phyloP scores from a whole-genome alignment of 768 basidiomycete genomes.

The Podaxis sp. region DNA sequence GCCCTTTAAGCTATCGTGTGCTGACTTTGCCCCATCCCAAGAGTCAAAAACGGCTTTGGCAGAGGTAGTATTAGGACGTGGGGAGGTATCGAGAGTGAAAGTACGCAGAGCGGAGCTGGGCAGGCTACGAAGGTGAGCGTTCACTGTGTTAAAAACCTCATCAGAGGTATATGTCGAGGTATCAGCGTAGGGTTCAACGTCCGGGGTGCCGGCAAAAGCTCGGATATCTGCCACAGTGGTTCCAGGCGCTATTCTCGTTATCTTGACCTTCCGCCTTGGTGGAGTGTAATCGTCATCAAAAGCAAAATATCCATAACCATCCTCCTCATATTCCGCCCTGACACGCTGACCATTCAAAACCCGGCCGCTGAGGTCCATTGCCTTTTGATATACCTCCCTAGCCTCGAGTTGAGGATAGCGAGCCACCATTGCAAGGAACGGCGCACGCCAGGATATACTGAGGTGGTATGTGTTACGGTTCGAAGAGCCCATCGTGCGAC shows the following conservation, averaged over 20 bases:
- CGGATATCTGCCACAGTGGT: not conserved
- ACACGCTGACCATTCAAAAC: conserved; percentile 39
- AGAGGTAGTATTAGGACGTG: conserved; percentile 3
- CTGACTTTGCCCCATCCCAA: conserved; percentile 43
- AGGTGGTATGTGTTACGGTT: conserved; percentile 32
- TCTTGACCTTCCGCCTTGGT: not conserved
- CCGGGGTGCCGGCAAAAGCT: not conserved
- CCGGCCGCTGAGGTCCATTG: conserved; percentile 29
- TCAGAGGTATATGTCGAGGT: not conserved
- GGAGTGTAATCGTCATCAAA: not conserved
- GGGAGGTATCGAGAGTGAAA: conserved; percentile 3
- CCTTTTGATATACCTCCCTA: conserved; percentile 28
- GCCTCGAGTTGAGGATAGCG: conserved; percentile 29
- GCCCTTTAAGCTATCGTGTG: conserved; percentile 30
- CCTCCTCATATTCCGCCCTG: conserved; percentile 41
- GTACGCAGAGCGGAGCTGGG: not conserved
- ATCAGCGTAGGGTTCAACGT: not conserved
- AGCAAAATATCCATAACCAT: conserved; percentile 16
- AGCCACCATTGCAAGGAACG: conserved; percentile 42
- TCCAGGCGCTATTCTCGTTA: conserved; percentile 5
- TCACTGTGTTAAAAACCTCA: conserved; percentile 5
- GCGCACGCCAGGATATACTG: conserved; percentile 47
- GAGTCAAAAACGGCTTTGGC: conserved; percentile 43
- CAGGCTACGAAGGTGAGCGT: conserved; percentile 1
- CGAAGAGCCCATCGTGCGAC: conserved; percentile 35